Evolutionary conservation across 2,329 filamentous ascomycete species (phyloP).

Genomic region (Phoma herbarum): DNA sequence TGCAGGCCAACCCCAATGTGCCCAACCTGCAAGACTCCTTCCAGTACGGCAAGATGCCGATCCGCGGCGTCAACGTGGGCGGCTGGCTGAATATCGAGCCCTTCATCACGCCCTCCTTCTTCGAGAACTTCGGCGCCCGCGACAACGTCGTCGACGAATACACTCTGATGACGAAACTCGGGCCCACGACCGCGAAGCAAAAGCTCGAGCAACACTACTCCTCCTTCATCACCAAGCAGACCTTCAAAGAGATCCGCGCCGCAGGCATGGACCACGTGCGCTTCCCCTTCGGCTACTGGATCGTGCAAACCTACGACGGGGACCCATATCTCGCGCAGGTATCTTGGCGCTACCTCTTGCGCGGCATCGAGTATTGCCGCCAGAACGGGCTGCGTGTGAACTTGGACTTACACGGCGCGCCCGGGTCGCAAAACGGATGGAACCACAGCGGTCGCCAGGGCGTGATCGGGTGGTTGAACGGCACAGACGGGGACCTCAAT

Average conservation of each 20-base stretch:
- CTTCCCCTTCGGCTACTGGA: conserved; percentile 96
- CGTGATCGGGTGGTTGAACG: conserved; percentile 85
- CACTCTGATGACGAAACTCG: conserved; percentile 77
- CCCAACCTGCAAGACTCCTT: conserved; percentile 79
- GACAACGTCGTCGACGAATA: conserved; percentile 86
- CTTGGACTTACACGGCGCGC: conserved; percentile 89
- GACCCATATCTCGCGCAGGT: conserved; percentile 90
- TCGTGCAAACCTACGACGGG: conserved; percentile 80
- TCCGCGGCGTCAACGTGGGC: conserved; percentile 89
- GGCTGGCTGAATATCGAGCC: conserved; percentile 95
- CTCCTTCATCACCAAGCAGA: conserved; percentile 82
- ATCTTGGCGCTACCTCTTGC: conserved; percentile 91
- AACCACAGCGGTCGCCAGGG: conserved; percentile 92
- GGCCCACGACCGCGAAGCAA: conserved; percentile 65
- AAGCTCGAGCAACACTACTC: conserved; percentile 92
- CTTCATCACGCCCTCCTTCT: conserved; percentile 93
- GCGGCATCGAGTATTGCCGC: conserved; percentile 91
- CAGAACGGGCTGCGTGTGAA: conserved; percentile 93
- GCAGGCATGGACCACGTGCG: conserved; percentile 97
- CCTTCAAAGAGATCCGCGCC: conserved; percentile 82
- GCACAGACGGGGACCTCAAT: conserved; percentile 82
- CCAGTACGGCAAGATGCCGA: conserved; percentile 80
- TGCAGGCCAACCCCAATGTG: conserved; percentile 78
- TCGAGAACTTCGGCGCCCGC: conserved; percentile 69
- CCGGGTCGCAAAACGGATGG: conserved; percentile 96